Evolutionary conservation across 2,329 filamentous ascomycete species (phyloP).

Genomic region (Fusarium sp.): DNA sequence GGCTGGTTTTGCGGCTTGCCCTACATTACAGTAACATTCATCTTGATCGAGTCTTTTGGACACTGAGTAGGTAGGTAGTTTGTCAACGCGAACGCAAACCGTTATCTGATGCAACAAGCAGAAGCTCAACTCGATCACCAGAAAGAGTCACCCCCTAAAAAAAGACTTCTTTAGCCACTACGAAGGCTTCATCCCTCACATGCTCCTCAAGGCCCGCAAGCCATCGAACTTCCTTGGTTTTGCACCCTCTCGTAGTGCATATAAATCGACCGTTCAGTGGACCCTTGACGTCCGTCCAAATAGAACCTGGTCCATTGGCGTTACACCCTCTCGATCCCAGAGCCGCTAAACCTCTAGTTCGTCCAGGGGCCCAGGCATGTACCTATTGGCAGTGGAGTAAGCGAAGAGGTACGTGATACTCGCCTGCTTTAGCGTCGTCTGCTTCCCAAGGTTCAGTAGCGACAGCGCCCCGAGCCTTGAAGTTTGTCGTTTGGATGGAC

Average conservation of each 20-base stretch:
- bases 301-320: constrained; percentile 46
- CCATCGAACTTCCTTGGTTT: constrained; percentile 43
- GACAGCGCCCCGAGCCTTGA: constrained; percentile 39
- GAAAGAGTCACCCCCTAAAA: background rate
- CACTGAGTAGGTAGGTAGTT: background rate
- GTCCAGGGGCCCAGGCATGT: constrained; percentile 34
- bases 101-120: background rate
- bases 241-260: constrained; percentile 33
- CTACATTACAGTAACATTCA: background rate
- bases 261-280: constrained; percentile 41
- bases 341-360: constrained; percentile 41
- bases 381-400: constrained; percentile 33
- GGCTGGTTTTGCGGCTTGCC: background rate
- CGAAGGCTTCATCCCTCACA: constrained; percentile 27
- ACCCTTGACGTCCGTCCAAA: constrained; percentile 32
- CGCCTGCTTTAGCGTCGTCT: constrained; percentile 42
- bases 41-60: background rate
- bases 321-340: constrained; percentile 45
- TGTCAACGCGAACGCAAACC: background rate
- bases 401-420: constrained; percentile 42
- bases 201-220: constrained; percentile 32
- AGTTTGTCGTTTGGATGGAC: constrained; percentile 38
- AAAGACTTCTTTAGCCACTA: constrained; percentile 11
- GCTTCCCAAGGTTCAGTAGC: constrained; percentile 29
- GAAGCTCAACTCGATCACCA: background rate